These are phyloP conservation scores for Trichophyton benhamiae DNA, from an alignment of 2,329 filamentous ascomycete species.

Conservation along the genomic window DNA sequence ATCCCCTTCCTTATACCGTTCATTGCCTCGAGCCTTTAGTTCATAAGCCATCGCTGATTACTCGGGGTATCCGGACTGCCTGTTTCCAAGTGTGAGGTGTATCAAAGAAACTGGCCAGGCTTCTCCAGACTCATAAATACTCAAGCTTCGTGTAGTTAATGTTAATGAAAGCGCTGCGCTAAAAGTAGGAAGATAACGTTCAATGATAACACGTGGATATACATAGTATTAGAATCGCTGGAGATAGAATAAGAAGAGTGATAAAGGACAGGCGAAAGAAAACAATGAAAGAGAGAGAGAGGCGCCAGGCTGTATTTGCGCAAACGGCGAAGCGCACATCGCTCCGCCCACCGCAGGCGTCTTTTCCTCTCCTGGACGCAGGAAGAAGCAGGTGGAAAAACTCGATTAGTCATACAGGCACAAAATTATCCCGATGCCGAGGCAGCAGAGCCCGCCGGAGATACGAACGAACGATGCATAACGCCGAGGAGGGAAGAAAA, in stretches of 20 bases:
- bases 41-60: constrained; percentile 24
- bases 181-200: background rate
- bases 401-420: background rate
- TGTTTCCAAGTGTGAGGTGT: background rate
- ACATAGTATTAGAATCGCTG: background rate
- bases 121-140: background rate
- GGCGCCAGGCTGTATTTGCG: background rate
- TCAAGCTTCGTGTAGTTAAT: background rate
- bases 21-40: constrained; percentile 35
- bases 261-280: background rate
- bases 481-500: background rate
- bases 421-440: background rate
- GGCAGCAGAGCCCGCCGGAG: background rate
- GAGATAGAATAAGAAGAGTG: background rate
- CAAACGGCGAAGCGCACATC: background rate
- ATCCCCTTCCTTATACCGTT: constrained; percentile 35
- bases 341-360: background rate
- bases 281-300: background rate
- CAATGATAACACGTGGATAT: background rate
- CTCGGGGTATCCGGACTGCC: background rate
- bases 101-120: background rate
- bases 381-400: background rate
- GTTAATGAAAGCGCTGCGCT: background rate
- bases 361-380: background rate
- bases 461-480: background rate